These are phyloP conservation scores for Borealophlyctis nickersoniae DNA, from an alignment of 192 early-diverging fungal genomes.

Conservation along the genomic window DNA sequence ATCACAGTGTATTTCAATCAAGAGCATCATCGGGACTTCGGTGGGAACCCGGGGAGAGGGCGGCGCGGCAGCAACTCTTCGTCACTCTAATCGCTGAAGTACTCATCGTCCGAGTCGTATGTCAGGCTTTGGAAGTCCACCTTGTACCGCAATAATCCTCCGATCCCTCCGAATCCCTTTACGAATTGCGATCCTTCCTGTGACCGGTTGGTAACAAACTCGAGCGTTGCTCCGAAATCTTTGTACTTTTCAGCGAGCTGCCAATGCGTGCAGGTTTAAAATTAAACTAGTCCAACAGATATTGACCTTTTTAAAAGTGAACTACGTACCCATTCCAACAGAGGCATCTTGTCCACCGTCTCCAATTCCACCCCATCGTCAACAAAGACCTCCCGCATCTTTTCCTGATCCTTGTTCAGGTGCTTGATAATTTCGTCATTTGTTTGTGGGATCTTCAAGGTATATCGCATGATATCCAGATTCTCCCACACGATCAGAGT, in stretches of 20 bases:
- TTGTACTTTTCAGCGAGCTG: slow-evolving; percentile 94
- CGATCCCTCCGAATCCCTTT: slow-evolving; percentile 98
- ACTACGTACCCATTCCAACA: slow-evolving; percentile 84
- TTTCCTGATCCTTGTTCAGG: slow-evolving; percentile 83
- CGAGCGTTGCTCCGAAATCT: slow-evolving; percentile 88
- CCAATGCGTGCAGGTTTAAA: not conserved
- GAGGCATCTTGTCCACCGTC: slow-evolving; percentile 69
- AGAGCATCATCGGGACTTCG: too few relatives aligned
- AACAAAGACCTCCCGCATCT: slow-evolving; percentile 68
- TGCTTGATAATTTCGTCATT: slow-evolving; percentile 67
- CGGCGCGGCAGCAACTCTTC: too few relatives aligned
- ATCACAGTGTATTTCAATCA: too few relatives aligned
- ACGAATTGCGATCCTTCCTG: slow-evolving; percentile 97
- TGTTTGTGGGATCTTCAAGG: slow-evolving; percentile 71
- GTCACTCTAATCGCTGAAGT: slow-evolving; percentile 41
- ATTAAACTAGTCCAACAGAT: slow-evolving; percentile 7
- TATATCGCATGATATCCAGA: slow-evolving; percentile 76
- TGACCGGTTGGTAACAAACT: slow-evolving; percentile 95
- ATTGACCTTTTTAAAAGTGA: too few relatives aligned
- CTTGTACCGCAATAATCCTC: slow-evolving; percentile 94
- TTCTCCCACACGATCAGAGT: slow-evolving; percentile 97
- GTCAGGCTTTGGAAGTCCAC: slow-evolving; percentile 48
- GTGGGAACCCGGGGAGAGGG: too few relatives aligned
- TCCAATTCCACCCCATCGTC: slow-evolving; percentile 75
- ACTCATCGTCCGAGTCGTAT: slow-evolving; percentile 53